phyloP scores from a whole-genome alignment of 2,329 filamentous ascomycete genomes.

The Apiospora kogelbergensis region DNA sequence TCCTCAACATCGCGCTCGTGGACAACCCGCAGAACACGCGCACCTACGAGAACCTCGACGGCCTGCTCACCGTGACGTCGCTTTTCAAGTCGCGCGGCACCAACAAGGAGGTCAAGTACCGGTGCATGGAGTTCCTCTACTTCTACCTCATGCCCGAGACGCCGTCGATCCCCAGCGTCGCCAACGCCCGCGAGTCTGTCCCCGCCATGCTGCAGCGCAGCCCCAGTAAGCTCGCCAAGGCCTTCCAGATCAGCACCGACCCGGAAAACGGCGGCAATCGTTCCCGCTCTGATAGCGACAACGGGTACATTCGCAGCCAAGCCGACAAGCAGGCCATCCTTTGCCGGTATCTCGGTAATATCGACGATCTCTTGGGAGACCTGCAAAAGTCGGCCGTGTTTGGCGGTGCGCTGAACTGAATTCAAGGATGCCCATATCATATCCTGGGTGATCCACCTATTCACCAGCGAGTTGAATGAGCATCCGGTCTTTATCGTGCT shows the following conservation, averaged over 20 bases:
- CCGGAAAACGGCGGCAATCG: slow-evolving; percentile 29
- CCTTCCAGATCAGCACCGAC: slow-evolving; percentile 38
- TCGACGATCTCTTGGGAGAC: slow-evolving; percentile 83
- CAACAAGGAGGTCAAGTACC: slow-evolving; percentile 85
- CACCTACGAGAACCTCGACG: slow-evolving; percentile 88
- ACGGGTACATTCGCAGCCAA: slow-evolving; percentile 59
- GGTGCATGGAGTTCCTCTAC: slow-evolving; percentile 96
- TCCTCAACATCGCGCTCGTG: slow-evolving; percentile 85
- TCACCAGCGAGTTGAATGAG: neutral
- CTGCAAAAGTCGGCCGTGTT: slow-evolving; percentile 72
- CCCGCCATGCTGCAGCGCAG: slow-evolving; percentile 62
- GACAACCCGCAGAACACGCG: slow-evolving; percentile 86
- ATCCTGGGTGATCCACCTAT: neutral
- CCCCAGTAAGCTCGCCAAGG: slow-evolving; percentile 65
- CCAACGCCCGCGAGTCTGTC: slow-evolving; percentile 43
- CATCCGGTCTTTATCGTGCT: neutral
- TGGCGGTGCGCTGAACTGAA: slow-evolving; percentile 51
- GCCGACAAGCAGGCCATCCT: slow-evolving; percentile 81
- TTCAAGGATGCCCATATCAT: neutral
- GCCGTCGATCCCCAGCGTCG: slow-evolving; percentile 54
- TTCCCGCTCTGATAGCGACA: slow-evolving; percentile 35
- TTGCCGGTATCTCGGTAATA: slow-evolving; percentile 75
- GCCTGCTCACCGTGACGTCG: slow-evolving; percentile 85
- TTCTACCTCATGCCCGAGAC: slow-evolving; percentile 98
- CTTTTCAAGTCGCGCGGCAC: slow-evolving; percentile 90